Evolutionary conservation across 2,329 filamentous ascomycete genomes (phyloP).

Genomic region (Cryphonectria radicalis): DNA sequence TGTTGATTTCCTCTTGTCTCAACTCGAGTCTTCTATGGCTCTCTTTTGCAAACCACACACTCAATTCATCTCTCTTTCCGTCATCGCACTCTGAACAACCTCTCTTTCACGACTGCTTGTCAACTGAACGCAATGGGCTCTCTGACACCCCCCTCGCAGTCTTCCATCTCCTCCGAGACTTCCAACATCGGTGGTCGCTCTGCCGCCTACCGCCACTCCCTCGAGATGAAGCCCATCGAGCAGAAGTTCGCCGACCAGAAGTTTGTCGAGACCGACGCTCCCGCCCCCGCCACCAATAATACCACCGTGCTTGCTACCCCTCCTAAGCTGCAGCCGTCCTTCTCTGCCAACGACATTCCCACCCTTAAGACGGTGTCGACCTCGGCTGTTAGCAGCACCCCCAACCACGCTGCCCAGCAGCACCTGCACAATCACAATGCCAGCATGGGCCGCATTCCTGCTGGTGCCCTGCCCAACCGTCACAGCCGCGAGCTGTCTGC

Average conservation of each 20-base stretch:
- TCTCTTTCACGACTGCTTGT: conserved; percentile 50
- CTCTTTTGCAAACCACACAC: conserved; percentile 81
- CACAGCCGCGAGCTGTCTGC: conserved; percentile 74
- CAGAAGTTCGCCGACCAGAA: conserved; percentile 44
- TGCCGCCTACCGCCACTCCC: conserved; percentile 59
- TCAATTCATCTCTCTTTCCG: conserved; percentile 67
- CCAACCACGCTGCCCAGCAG: conserved; percentile 65
- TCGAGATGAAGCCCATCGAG: conserved; percentile 53
- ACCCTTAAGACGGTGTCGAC: conserved; percentile 74
- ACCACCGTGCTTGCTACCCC: conserved; percentile 59
- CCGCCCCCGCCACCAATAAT: conserved; percentile 51
- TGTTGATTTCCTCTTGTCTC: conserved; percentile 31
- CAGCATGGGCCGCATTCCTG: conserved; percentile 78
- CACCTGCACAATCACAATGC: conserved; percentile 79
- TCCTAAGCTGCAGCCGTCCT: conserved; percentile 82
- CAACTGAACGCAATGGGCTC: conserved; percentile 45
- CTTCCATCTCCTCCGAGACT: conserved; percentile 46
- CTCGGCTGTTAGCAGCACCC: conserved; percentile 52
- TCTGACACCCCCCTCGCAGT: conserved; percentile 41
- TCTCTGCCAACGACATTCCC: conserved; percentile 86
- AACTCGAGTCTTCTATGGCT: conserved; percentile 72
- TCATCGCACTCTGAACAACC: conserved; percentile 68
- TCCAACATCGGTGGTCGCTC: conserved; percentile 53
- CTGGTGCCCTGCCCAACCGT: conserved; percentile 65
- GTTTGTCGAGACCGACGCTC: conserved; percentile 49